Conservation (phyloP, 106 monocot species). For the Chionographis japonica region DNA sequence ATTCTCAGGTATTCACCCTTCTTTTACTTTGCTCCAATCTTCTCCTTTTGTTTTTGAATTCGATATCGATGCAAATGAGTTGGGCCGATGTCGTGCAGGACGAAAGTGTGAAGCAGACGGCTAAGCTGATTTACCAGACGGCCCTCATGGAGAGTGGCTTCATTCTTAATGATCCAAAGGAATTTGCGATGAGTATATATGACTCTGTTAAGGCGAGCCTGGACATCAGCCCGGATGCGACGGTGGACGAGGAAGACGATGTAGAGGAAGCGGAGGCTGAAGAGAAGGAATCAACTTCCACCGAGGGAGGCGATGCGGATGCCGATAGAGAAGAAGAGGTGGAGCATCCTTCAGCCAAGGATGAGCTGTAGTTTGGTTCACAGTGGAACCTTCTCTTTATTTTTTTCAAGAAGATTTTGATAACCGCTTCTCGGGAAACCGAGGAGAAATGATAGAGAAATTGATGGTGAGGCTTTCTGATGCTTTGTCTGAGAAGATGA, state of each 20-base stretch:
- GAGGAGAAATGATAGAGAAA: too few species aligned
- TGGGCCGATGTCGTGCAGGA: conserved; percentile 39
- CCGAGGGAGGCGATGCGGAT: too few species aligned
- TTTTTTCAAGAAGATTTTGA: too few species aligned
- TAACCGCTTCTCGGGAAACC: too few species aligned
- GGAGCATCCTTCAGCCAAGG: too few species aligned
- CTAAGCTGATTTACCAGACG: conserved; percentile 82
- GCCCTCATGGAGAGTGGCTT: conserved; percentile 99
- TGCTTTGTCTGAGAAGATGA: too few species aligned
- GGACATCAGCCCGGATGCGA: conserved; percentile 61
- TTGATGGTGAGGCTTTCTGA: too few species aligned
- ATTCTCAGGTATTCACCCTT: conserved; percentile 55
- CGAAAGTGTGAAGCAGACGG: conserved; percentile 71
- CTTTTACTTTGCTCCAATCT: neutral
- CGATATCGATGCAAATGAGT: neutral
- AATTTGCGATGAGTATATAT: conserved; percentile 83
- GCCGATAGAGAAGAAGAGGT: too few species aligned
- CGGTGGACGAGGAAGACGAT: conserved; percentile 81
- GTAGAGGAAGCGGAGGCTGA: conserved; percentile 50
- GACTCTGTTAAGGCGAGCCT: conserved; percentile 69
- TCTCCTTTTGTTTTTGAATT: too few species aligned
- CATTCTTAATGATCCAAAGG: conserved; percentile 69
- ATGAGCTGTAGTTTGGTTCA: too few species aligned
- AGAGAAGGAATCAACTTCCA: conserved; percentile 18
- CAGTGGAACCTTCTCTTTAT: too few species aligned